phyloP scores from a whole-genome alignment of 1,284 basidiomycete genomes.

The Cutaneotrichosporon mucoides region DNA sequence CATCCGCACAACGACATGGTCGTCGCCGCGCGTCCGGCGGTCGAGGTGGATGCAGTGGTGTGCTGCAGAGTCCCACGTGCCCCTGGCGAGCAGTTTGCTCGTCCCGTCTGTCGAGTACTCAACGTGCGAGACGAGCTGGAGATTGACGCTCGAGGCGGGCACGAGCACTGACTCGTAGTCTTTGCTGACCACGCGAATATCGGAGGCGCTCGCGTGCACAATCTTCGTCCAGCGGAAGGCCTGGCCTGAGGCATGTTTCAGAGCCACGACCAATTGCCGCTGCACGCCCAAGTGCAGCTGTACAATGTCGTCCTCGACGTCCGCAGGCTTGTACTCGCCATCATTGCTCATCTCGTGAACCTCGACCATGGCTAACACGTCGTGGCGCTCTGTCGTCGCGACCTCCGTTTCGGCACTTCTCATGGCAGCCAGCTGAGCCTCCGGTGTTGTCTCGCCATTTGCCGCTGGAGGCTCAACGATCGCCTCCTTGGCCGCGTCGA shows the following conservation, averaged over 20 bases:
- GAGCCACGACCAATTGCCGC: constrained; percentile 67
- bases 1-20: constrained; percentile 74
- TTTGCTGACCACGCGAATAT: constrained; percentile 75
- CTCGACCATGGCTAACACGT: constrained; percentile 79
- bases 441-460: background rate
- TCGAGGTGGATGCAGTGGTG: constrained; percentile 86
- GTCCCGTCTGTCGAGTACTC: constrained; percentile 79
- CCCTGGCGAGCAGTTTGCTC: constrained; percentile 62
- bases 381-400: constrained; percentile 80
- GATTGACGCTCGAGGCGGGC: constrained; percentile 62
- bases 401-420: constrained; percentile 57
- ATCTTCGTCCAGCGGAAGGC: constrained; percentile 82
- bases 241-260: constrained; percentile 82
- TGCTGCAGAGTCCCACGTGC: constrained; percentile 88
- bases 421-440: background rate
- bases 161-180: constrained; percentile 72
- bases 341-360: constrained; percentile 80
- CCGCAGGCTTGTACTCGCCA: constrained; percentile 78
- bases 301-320: constrained; percentile 80
- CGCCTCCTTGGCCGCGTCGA: constrained; percentile 13
- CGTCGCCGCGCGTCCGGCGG: constrained; percentile 69
- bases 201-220: constrained; percentile 49
- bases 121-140: constrained; percentile 62
- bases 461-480: background rate
- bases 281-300: constrained; percentile 90